These are phyloP conservation scores for Phaeosphaeria sp. DNA, from an alignment of 2,329 filamentous ascomycete genomes.

Conservation along the genomic window DNA sequence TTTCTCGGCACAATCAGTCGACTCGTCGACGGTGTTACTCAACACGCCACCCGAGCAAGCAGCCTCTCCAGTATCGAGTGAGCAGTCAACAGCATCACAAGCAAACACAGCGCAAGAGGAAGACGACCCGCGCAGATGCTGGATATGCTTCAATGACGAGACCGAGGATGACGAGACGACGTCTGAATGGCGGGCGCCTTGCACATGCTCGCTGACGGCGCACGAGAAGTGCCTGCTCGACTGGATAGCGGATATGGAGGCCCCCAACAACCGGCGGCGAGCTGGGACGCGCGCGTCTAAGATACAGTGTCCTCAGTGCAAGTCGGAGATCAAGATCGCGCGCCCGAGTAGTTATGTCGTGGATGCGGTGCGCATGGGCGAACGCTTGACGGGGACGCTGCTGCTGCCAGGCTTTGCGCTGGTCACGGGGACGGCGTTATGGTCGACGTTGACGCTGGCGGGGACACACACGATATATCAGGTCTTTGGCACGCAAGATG, in stretches of 20 bases:
- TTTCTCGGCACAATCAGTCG: conserved; percentile 51
- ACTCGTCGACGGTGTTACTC: conserved; percentile 56
- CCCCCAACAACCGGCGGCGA: conserved; percentile 59
- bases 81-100: conserved; percentile 21
- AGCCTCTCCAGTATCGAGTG: conserved; percentile 15
- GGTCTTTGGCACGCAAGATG: conserved; percentile 70
- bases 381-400: conserved; percentile 64
- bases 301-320: conserved; percentile 88
- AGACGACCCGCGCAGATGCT: conserved; percentile 63
- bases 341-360: conserved; percentile 78
- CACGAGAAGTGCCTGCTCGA: conserved; percentile 89
- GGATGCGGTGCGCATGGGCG: conserved; percentile 66
- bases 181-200: conserved; percentile 82
- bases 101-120: conserved; percentile 24
- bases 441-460: conserved; percentile 58
- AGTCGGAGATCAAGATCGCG: conserved; percentile 76
- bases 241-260: conserved; percentile 91
- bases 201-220: conserved; percentile 86
- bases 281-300: conserved; percentile 59
- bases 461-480: conserved; percentile 70
- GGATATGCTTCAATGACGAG: conserved; percentile 73
- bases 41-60: conserved; percentile 38
- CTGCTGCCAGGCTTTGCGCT: conserved; percentile 70
- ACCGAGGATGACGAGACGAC: conserved; percentile 68
- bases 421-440: conserved; percentile 56